phyloP scores from a whole-genome alignment of 192 early-diverging fungal genomes.

The Chytriomyces sp. region DNA sequence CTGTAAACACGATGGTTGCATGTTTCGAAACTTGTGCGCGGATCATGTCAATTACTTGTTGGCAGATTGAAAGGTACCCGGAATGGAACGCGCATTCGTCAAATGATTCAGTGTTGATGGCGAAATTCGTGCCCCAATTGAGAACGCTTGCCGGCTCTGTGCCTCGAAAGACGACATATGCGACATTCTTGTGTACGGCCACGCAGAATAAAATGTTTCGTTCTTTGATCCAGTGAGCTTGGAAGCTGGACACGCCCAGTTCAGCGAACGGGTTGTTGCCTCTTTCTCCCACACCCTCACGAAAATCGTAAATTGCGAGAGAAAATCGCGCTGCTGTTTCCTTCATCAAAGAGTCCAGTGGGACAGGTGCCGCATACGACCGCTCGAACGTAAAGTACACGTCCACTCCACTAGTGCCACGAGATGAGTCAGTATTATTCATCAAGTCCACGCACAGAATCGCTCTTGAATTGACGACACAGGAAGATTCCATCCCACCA shows the following conservation, averaged over 20 bases:
- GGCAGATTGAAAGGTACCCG: slow-evolving; percentile 22
- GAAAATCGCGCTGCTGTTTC: background rate
- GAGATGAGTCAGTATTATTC: slow-evolving; percentile 1
- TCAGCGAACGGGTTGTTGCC: background rate
- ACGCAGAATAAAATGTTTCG: slow-evolving; percentile 11
- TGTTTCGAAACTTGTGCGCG: background rate
- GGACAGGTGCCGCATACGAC: background rate
- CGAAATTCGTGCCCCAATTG: slow-evolving; percentile 21
- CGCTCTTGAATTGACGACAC: background rate
- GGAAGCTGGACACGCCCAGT: background rate
- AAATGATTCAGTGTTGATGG: background rate
- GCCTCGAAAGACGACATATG: slow-evolving; percentile 27
- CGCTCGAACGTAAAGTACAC: slow-evolving; percentile 11
- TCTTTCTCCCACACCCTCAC: background rate
- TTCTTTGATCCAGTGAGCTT: background rate
- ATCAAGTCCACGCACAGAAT: slow-evolving; percentile 26
- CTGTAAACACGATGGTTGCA: slow-evolving; percentile 12
- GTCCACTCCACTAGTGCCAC: background rate
- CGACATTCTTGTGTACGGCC: background rate
- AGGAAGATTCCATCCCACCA: background rate
- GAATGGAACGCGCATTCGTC: slow-evolving; percentile 17
- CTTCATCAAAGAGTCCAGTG: background rate
- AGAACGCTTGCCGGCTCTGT: background rate
- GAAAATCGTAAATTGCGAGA: slow-evolving; percentile 1
- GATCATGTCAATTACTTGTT: slow-evolving; percentile 9